phyloP scores from a whole-genome alignment of 768 basidiomycete species.

The Butyriboletus loyo region DNA sequence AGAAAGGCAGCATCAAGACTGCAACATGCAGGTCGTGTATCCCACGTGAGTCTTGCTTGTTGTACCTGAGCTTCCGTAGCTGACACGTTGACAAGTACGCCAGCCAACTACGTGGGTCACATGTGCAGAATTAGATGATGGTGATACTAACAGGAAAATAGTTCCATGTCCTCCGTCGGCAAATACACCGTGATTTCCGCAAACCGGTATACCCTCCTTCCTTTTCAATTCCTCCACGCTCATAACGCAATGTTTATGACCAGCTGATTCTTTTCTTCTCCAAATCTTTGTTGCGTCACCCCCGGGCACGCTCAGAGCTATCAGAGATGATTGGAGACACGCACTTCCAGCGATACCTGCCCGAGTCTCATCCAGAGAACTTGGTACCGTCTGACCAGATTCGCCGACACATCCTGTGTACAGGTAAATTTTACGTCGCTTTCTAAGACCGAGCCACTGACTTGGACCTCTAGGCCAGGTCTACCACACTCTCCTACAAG shows the following conservation, averaged over 20 bases:
- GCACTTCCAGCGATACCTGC: slow-evolving; percentile 90
- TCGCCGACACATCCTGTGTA: slow-evolving; percentile 88
- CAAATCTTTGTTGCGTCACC: slow-evolving; percentile 92
- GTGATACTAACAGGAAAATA: slow-evolving; percentile 27
- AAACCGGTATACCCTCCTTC: slow-evolving; percentile 69
- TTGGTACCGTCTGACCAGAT: slow-evolving; percentile 83
- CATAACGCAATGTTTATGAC: background rate
- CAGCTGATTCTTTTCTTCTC: slow-evolving; percentile 96
- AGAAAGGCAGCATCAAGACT: slow-evolving; percentile 96
- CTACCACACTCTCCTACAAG: slow-evolving; percentile 84
- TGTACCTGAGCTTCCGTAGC: background rate
- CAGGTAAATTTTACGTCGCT: slow-evolving; percentile 41
- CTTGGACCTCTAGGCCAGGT: slow-evolving; percentile 67
- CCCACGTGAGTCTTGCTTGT: slow-evolving; percentile 63
- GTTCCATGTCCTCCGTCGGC: slow-evolving; percentile 97
- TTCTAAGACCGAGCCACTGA: background rate
- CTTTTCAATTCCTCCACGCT: background rate
- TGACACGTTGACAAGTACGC: slow-evolving; percentile 56
- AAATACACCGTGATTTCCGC: slow-evolving; percentile 96
- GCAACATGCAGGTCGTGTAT: slow-evolving; percentile 99
- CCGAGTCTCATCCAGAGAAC: slow-evolving; percentile 71
- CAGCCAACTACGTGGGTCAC: slow-evolving; percentile 78
- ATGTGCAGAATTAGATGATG: background rate
- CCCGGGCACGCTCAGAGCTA: slow-evolving; percentile 82
- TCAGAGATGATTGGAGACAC: slow-evolving; percentile 88